These are phyloP conservation scores for Aristolochia californica DNA, from an alignment of 164 flowering plant species.

Conservation along the genomic window DNA sequence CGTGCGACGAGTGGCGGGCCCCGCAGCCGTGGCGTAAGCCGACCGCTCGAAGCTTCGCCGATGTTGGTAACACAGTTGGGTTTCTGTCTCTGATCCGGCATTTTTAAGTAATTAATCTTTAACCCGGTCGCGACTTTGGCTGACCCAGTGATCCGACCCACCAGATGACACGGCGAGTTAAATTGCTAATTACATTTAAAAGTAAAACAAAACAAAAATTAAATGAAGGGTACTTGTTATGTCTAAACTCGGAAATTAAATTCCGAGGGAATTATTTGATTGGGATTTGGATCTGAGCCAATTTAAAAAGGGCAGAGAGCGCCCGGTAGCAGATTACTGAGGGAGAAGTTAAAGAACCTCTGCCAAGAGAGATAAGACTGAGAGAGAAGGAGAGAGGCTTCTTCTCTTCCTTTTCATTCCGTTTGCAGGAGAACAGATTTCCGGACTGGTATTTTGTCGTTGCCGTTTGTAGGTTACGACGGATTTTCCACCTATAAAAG, in stretches of 20 bases:
- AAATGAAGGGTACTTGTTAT: not conserved
- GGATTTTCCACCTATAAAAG: not conserved
- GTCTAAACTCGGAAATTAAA: not conserved
- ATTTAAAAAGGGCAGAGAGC: not conserved
- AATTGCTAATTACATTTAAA: not conserved
- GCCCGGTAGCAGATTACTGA: not conserved
- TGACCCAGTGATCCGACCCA: too few relatives aligned
- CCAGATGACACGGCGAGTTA: not conserved
- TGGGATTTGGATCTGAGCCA: slow-evolving; percentile 6
- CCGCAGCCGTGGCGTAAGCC: not conserved
- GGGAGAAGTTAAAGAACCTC: not conserved
- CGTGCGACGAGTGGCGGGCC: not conserved
- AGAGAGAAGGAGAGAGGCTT: not conserved
- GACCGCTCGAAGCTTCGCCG: not conserved
- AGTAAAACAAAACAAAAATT: not conserved
- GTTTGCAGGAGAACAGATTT: slow-evolving; percentile 2
- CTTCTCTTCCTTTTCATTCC: not conserved
- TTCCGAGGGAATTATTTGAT: slow-evolving; percentile 6
- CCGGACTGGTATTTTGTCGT: slow-evolving; percentile 5
- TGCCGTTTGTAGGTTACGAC: slow-evolving; percentile 3
- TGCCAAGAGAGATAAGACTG: not conserved
- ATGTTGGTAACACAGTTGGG: not conserved
- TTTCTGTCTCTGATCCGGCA: too few relatives aligned
- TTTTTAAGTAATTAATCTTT: too few relatives aligned
- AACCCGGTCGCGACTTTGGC: too few relatives aligned